Evolutionary conservation across 345 rosid species (phyloP).

Genomic region (thale cress (Arabidopsis thaliana)): DNA sequence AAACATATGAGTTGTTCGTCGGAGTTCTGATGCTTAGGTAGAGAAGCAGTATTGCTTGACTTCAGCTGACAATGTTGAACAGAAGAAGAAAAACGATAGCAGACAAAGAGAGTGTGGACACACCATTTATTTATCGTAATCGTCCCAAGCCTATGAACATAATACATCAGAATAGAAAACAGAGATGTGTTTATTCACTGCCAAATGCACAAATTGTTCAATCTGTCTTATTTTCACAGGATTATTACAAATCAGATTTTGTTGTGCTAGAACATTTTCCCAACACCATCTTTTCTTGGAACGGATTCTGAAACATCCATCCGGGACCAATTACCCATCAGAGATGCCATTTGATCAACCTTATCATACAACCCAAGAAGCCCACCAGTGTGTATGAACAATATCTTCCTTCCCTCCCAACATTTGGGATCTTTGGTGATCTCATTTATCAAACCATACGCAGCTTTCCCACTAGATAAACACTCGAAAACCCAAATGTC

Average conservation of each 20-base stretch:
- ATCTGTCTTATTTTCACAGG: slow-evolving; percentile 20
- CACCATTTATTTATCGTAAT: slow-evolving; percentile 1
- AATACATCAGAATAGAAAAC: slow-evolving; percentile 4
- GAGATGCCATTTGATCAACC: slow-evolving; percentile 72
- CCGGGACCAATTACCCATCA: slow-evolving; percentile 65
- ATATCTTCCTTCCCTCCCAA: slow-evolving; percentile 85
- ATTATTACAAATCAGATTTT: slow-evolving; percentile 23
- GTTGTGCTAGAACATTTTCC: slow-evolving; percentile 74
- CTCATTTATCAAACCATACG: slow-evolving; percentile 72
- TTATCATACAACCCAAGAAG: slow-evolving; percentile 82
- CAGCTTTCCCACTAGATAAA: slow-evolving; percentile 82
- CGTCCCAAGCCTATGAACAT: neutral
- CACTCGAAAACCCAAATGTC: slow-evolving; percentile 6
- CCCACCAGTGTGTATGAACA: slow-evolving; percentile 89
- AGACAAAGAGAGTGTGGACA: neutral
- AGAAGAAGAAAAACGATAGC: neutral
- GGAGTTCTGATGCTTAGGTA: neutral
- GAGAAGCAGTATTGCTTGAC: slow-evolving; percentile 2
- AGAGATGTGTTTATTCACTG: slow-evolving; percentile 23
- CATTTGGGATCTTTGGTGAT: slow-evolving; percentile 72
- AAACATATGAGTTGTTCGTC: neutral
- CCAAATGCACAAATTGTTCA: slow-evolving; percentile 25
- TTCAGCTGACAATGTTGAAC: neutral
- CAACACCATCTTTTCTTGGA: slow-evolving; percentile 70
- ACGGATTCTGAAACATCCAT: slow-evolving; percentile 83